Evolutionary conservation across 139 green algal species (phyloP).

Genomic region (Picochlorum sp.): DNA sequence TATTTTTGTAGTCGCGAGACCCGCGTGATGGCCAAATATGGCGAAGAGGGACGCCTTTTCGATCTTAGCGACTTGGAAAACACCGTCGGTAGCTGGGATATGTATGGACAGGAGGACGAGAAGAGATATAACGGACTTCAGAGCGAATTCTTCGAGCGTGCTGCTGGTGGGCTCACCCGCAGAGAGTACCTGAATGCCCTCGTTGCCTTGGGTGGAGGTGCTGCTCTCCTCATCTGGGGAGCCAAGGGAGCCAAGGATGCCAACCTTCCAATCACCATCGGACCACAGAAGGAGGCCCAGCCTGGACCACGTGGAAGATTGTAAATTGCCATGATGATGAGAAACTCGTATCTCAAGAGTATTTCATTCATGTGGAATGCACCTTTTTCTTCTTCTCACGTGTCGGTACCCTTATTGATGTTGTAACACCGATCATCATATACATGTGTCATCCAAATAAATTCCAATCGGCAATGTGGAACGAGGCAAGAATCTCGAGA

Average conservation of each 20-base stretch:
- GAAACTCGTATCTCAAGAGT: neutral
- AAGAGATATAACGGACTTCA: conserved; percentile 75
- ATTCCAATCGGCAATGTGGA: conserved; percentile 39
- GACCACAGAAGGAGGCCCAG: conserved; percentile 53
- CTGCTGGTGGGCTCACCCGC: conserved; percentile 65
- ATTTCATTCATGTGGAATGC: conserved; percentile 3
- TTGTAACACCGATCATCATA: too few relatives aligned
- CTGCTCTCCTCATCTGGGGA: conserved; percentile 60
- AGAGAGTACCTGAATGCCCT: conserved; percentile 79
- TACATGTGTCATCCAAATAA: conserved; percentile 37
- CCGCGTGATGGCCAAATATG: conserved; percentile 68
- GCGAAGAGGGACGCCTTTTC: conserved; percentile 76
- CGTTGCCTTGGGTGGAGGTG: conserved; percentile 49
- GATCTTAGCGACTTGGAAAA: conserved; percentile 83
- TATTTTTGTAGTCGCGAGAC: conserved; percentile 37
- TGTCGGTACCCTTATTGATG: too few relatives aligned
- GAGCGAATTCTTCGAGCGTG: conserved; percentile 87
- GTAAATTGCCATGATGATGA: conserved; percentile 1
- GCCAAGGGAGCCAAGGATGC: conserved; percentile 58
- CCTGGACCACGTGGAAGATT: conserved; percentile 22
- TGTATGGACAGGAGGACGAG: conserved; percentile 81
- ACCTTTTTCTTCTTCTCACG: neutral
- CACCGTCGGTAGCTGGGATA: conserved; percentile 86
- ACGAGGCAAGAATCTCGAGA: conserved; percentile 24
- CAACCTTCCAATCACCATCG: conserved; percentile 83